phyloP scores from a whole-genome alignment of 2,329 filamentous ascomycete genomes.

The Aspergillus niger region DNA sequence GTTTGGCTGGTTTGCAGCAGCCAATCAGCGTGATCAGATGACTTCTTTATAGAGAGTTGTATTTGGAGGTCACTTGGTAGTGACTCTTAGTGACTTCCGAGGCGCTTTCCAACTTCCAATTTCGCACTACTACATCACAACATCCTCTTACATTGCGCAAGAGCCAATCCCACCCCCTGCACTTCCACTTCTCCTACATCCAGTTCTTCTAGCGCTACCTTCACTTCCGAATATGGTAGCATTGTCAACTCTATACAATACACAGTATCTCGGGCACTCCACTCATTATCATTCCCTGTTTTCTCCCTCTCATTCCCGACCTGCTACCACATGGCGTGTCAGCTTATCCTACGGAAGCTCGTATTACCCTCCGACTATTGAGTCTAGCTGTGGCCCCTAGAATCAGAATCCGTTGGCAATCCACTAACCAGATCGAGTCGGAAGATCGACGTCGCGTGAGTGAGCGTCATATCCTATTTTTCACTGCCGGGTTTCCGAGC shows the following conservation, averaged over 20 bases:
- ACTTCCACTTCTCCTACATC: no score
- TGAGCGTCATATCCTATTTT: slow-evolving; percentile 4
- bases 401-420: background rate
- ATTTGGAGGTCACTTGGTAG: no score
- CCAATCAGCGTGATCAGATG: background rate
- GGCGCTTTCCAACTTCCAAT: background rate
- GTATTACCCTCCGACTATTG: background rate
- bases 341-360: background rate
- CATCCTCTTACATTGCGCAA: no score
- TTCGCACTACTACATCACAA: background rate
- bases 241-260: background rate
- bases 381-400: background rate
- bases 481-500: background rate
- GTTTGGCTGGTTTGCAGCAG: background rate
- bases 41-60: background rate
- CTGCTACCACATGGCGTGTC: background rate
- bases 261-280: no score
- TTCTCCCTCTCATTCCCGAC: background rate
- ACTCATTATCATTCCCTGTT: background rate
- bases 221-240: no score
- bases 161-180: no score
- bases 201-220: no score
- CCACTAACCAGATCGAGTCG: slow-evolving; percentile 1
- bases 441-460: slow-evolving; percentile 9
- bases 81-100: no score